Base-by-base conservation (phyloP, 1,284 basidiomycete species). In the Rhodotorula sp. region DNA sequence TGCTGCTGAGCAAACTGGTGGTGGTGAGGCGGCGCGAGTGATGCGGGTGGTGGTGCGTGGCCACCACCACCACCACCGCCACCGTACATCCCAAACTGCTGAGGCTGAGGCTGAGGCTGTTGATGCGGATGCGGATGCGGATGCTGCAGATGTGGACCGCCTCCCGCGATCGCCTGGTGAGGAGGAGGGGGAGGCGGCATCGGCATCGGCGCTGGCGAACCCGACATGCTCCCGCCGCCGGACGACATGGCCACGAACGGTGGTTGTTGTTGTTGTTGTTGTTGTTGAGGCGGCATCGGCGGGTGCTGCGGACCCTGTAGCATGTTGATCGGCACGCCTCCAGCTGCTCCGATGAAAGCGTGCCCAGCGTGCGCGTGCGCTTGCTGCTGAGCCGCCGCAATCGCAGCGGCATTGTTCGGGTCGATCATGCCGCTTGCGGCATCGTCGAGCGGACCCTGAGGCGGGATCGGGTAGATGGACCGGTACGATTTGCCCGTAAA, bases 401-500 rank as follows among this genome's bases (percentile, higher is more conserved):
- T 46, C 29, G 58, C 64, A 0, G 51, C 58, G 18, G 51, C 51
- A 42, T 29, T 46, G 17, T 48, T 49, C 45, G 62, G 62, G 45
- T 64, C 54, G 45, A 64, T 57, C 17, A 64, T 48, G 45, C 54
- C 62, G 29, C 55, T 45, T 24, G 62, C 37, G 7, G 45, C 30
- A 24, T 66, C 68, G 49, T 60, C 60, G 5, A 46, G 37, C 18
- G 68, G 60, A 18, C 53, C 44, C 51, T 63, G 60, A 24, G 64
- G 69, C 24, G 73, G 57, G 33, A 33, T 29, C 59, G 59, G 69
- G 54, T 63, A 75, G 62, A 77, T 67, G 22, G 71, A 60, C 12
- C 73, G 66, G 73, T 77, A 78, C 5, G 76, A 58, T 58, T 77
- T 77, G 68, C 77, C 77, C 29, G 72, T 70, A 68, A 77, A 78